Base-by-base conservation (phyloP, 495 filamentous ascomycete genomes). In the Cetradonia linearis region DNA sequence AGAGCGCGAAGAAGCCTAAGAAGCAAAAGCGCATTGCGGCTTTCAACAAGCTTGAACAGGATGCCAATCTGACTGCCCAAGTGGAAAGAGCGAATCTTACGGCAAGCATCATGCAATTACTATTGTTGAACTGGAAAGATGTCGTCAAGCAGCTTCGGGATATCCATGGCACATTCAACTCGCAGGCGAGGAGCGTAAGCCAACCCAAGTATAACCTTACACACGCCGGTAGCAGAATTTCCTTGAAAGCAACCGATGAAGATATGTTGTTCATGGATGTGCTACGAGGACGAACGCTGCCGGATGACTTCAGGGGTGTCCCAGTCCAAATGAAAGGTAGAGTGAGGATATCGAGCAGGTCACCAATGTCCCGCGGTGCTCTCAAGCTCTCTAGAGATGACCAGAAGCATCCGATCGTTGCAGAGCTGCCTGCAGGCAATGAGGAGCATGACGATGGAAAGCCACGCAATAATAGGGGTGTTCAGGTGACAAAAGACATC, bases 111-210 rank as follows among this genome's bases (percentile, higher is more conserved):
- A 70, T 78, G 6, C 80, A 83, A 70, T 81, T 83, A 76, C 69
- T 84, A 16, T 77, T 84, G 56, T 70, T 73, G 16, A 73, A 81
- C 55, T 85, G 82, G 82, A 71, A 76, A 28, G 80, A 82, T 28
- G 75, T 83, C 6, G 79, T 83, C 66, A 73, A 70, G 55, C 77
- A 85, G 42, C 66, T 69, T 20, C 60, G 61, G 5, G 31, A 60
- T n/a, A 57, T 67, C 14, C 56, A 61, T 37, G 30, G 36, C 9
- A 31, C 38, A 4, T 27, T 20, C 23, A 56, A 28, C 11, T 20
- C 44, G 18, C 55, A 62, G 16, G 27, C 46, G 23, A 44, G 27
- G n/a, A 57, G 56, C 20, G 37, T 18, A 38, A 38, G 37, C 16
- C 59, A n/a, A 36, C 28, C 20, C 25, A 58, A 61, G 16, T 57